Evolutionary conservation across 495 filamentous ascomycete genomes (phyloP), one percentile per base, ranked within the genome.

Genomic region (Margaritispora aquatica): DNA sequence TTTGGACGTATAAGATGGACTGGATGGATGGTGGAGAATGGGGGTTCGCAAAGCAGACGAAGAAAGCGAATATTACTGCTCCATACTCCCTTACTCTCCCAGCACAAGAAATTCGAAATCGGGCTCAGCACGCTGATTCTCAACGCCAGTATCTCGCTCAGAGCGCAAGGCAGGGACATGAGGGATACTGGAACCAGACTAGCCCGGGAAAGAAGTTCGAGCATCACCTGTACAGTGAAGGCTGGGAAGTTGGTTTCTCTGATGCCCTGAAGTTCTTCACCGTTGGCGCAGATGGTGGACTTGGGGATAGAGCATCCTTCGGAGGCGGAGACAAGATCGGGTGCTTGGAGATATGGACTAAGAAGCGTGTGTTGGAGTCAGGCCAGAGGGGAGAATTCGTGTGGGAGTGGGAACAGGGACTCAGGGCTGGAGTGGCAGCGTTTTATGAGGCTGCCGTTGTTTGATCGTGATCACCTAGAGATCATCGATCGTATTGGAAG

Each of bases 1-100:
- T 83, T 66, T 83, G 77, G 75, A 81, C 79, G 0, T 77, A 69
- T 34, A 80, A 78, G 56, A 80, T 82, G 76, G 69, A 77, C 61
- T 80, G 78, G 75, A 77, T 76, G 70, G 72, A 72, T 57, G 80
- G 78, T 31, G 81, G 79, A 11, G 77, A 77, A 63, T 83, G 80
- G 81, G 77, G 77, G 21, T 80, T 83, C 62, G 60, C 66, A 0
- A 63, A 75, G 36, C 78, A 80, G 63, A 72, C 70, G 27, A 71
- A 75, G 13, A 67, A 60, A 27, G 65, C 66, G 1, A 71, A 74
- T 24, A 70, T 83, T 44, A 24, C 61, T 3, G 48, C 75, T 13
- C 79, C 79, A 8, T 24, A 27, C 1, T 63, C 57, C 26, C 65
- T 77, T 11, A 59, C 54, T 3, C 61, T 81, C 11, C 51, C 69